Base-by-base conservation (phyloP, 306 rosid species). In the Cucurbita maxima region DNA sequence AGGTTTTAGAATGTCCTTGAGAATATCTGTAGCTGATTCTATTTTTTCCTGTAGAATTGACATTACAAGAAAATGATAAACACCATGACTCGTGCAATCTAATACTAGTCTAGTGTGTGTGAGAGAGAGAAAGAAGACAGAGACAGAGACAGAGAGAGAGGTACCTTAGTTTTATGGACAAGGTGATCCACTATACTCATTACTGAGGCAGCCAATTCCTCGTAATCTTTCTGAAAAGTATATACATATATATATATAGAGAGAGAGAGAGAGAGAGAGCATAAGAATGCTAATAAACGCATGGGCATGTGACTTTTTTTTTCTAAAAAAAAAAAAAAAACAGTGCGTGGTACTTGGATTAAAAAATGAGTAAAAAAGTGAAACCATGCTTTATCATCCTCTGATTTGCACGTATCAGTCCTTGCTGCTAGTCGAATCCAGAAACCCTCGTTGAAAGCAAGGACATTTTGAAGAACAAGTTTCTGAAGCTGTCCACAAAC, bases 341-440 rank as follows among this genome's bases (percentile, higher is more conserved):
- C 16, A 64, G 59, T 43, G 55, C 6, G 10, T 13, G 47, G 79
- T 75, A 78, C 60, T 53, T 14, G 50, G 43, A 61, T 37, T 6
- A 59, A 15, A 76, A 78, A 76, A 61, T 37, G 16, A 1, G 8
- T 22, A 16, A 41, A 60, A 81, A 80, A 66, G 73, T 44, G 78
- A 78, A 84, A 73, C 86, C 79, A 25, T 86, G 88, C 97, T 86
- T 93, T 90, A 81, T 87, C 98, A 85, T 93, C 97, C 83, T 87
- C 94, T 50, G 92, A 93, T 84, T 83, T 90, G 92, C 96, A 88
- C 52, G 89, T 88, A 81, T 93, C 98, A 36, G 84, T 72, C 76
- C 98, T 88, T 44, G 98, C 94, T 0, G 98, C 97, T 41, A 93
- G 90, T 56, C 97, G 86, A 45, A 90, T 84, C 97, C 98, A 93